Percentiles rank a stretch among this genome's conserved stretches.
Conservation (phyloP, 2,329 filamentous ascomycete genomes). For the Alternaria incomplexa region DNA sequence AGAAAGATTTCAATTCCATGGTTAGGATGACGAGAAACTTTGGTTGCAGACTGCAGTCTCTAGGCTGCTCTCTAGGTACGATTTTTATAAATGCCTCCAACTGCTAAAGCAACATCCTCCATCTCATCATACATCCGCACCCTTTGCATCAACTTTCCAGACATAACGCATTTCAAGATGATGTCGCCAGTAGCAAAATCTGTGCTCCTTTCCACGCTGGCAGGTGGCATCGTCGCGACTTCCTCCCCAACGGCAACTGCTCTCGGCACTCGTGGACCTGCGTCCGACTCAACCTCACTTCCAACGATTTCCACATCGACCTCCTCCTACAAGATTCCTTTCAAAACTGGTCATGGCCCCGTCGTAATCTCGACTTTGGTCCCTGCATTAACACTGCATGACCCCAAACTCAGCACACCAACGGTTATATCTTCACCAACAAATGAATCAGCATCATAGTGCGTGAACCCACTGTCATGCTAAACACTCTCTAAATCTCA, state of each 20-base stretch:
- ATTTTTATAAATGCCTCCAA: not conserved
- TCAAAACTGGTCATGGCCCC: not conserved
- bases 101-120: not conserved
- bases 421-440: not conserved
- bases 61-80: not conserved
- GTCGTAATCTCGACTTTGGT: not conserved
- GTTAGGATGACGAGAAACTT: not conserved
- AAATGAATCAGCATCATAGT: not conserved
- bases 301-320: not conserved
- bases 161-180: not conserved
- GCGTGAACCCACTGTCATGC: not conserved
- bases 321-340: not conserved
- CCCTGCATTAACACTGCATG: not conserved
- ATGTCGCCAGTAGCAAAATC: not conserved
- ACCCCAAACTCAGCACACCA: not conserved
- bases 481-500: not conserved
- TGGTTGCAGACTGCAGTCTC: not conserved
- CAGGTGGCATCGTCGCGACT: not conserved
- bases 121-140: not conserved
- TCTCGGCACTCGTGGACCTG: not conserved
- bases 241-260: not conserved
- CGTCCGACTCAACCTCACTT: not conserved
- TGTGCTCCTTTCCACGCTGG: not conserved
- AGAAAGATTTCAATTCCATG: not conserved
- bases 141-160: not conserved